phyloP scores from a whole-genome alignment of 2,329 filamentous ascomycete genomes.

The Colletotrichum australisinense region DNA sequence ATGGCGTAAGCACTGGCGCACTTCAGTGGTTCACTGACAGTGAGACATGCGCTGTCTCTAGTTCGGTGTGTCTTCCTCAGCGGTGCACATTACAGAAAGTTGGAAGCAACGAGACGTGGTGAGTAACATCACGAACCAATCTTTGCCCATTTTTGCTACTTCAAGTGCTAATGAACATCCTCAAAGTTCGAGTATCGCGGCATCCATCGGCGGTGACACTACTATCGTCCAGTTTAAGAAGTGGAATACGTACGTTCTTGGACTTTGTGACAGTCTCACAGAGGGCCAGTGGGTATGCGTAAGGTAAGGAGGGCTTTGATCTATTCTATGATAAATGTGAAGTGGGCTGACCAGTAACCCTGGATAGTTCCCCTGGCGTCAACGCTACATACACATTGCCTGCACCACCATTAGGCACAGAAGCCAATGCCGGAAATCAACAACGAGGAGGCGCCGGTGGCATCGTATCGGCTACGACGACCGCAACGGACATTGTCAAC shows the following conservation, averaged over 20 bases:
- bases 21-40: slow-evolving; percentile 3
- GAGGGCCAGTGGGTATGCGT: not conserved
- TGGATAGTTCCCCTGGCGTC: not conserved
- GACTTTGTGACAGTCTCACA: not conserved
- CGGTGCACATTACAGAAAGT: not conserved
- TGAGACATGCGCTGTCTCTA: not conserved
- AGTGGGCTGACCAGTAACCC: not conserved
- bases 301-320: not conserved
- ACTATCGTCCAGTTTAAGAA: not conserved
- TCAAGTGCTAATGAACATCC: not conserved
- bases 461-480: not conserved
- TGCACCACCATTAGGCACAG: not conserved
- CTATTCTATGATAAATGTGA: not conserved
- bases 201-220: not conserved
- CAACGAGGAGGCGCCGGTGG: not conserved
- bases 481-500: not conserved
- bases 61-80: not conserved
- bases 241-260: slow-evolving; percentile 1
- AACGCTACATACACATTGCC: not conserved
- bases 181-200: not conserved
- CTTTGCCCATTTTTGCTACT: no score
- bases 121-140: not conserved
- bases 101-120: not conserved
- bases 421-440: not conserved
- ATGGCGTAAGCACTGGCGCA: not conserved